Conservation (phyloP, 805 yeast species). For the Candida golubevii region DNA sequence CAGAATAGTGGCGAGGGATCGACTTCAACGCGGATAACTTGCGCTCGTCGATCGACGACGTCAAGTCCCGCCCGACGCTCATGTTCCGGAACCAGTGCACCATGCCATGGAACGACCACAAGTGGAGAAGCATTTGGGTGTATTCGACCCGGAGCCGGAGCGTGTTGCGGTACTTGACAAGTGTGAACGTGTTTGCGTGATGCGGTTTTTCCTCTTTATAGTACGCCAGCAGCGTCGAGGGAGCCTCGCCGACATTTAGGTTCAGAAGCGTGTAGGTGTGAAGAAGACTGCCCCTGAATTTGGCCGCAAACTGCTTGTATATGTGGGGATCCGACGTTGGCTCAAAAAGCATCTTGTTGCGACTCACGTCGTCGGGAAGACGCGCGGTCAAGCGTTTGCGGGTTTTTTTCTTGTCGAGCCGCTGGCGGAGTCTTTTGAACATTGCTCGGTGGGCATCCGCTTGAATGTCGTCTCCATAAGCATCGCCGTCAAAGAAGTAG, state of each 20-base stretch:
- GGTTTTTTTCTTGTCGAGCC: conserved; percentile 15
- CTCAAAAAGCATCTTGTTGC: conserved; percentile 37
- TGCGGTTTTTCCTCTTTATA: conserved; percentile 21
- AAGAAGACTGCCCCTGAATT: conserved; percentile 22
- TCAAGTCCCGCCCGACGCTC: conserved; percentile 32
- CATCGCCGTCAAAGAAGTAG: conserved; percentile 28
- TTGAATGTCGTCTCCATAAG: conserved; percentile 23
- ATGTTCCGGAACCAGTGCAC: conserved; percentile 36
- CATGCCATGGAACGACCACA: conserved; percentile 40
- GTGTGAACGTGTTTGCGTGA: conserved; percentile 3
- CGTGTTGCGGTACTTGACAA: conserved; percentile 27
- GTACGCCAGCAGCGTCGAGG: conserved; percentile 25
- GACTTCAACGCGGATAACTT: conserved; percentile 22
- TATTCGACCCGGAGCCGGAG: conserved; percentile 37
- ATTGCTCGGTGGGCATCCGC: conserved; percentile 6
- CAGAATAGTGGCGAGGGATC: conserved; percentile 13
- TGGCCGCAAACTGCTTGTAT: conserved; percentile 16
- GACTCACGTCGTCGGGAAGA: conserved; percentile 19
- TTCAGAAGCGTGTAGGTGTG: conserved; percentile 30
- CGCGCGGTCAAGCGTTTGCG: conserved; percentile 13
- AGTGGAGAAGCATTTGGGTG: conserved; percentile 35
- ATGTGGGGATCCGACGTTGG: conserved; percentile 23
- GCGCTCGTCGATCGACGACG: conserved; percentile 27
- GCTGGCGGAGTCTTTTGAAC: conserved; percentile 19
- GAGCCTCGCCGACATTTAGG: conserved; percentile 34